A percentile compares a stretch with the other conserved stretches of the same genome.
These are phyloP conservation scores for Rhexocercosporidium sp. DNA, from an alignment of 2,329 filamentous ascomycete species.

Conservation along the genomic window DNA sequence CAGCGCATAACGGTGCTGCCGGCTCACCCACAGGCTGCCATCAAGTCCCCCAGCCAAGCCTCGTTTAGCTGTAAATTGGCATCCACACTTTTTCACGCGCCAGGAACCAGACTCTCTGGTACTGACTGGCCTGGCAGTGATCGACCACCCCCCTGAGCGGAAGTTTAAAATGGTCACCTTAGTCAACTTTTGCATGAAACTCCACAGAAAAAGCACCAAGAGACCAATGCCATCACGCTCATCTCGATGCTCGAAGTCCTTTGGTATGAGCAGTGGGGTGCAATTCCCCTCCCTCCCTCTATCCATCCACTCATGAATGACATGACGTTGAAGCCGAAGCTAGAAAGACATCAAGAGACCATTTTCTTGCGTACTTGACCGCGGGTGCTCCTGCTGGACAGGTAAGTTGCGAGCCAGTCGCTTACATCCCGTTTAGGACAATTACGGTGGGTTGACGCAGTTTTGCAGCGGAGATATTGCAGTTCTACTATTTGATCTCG, in stretches of 20 bases:
- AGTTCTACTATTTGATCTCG: no score
- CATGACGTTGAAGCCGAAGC: background rate
- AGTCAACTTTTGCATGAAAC: background rate
- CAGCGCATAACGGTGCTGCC: constrained; percentile 10
- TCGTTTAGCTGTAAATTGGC: background rate
- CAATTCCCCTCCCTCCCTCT: background rate
- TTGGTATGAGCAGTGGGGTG: background rate
- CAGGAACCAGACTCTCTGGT: constrained; percentile 4
- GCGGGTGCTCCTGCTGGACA: background rate
- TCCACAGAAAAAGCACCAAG: background rate
- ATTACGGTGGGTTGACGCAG: background rate
- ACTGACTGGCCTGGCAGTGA: constrained; percentile 1
- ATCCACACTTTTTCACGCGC: background rate
- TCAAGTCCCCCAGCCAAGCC: background rate
- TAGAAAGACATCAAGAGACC: background rate
- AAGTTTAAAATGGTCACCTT: no score
- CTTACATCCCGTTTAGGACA: background rate
- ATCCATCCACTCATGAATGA: background rate
- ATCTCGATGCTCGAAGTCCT: constrained; percentile 1
- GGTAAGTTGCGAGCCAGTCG: background rate
- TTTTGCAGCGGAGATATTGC: background rate
- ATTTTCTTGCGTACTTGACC: background rate
- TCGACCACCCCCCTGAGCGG: constrained; percentile 5
- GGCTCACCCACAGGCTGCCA: constrained; percentile 3
- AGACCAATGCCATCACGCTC: background rate